Evolutionary conservation across 495 filamentous ascomycete species (phyloP), one percentile per base, ranked within the genome.

Genomic region (Sordaria brevicollis): DNA sequence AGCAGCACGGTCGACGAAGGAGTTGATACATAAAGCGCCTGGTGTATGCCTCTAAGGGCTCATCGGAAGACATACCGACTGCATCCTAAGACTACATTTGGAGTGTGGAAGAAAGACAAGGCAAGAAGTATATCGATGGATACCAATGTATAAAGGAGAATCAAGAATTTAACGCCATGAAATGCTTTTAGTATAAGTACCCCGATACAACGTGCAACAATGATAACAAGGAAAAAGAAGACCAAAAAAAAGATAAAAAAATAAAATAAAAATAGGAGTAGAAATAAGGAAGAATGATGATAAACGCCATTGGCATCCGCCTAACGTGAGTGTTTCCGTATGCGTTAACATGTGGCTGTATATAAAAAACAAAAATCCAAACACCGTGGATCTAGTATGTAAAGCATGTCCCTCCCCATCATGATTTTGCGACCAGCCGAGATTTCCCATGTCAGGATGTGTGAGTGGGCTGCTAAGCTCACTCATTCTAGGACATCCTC

Each of bases 401-500:
- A 15, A 35, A 34, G 31, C n/a, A 34, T 19, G 19, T 19, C 6
- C 31, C 33, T 29, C 19, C 31, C 10, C n/a, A 9, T n/a, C 31
- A 25, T 41, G 15, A 21, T 38, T 66, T 15, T 49, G 31, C 15
- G 9, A 21, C 10, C 21, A n/a, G 67, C 5, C 11, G 25, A 31
- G 49, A 62, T 21, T 25, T 31, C 49, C 25, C 15, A 29, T 11
- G 49, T 11, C 49, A 62, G 25, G 25, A 62, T 13, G 33, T 7
- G 33, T 62, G 49, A 62, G 33, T 62, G 49, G 13, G 33, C 49
- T 62, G 49, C 49, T 33, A 62, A 62, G 21, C 13, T 62, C 29
- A 31, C n/a, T 69, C 43, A 74, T 69, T 84, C 82, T 62, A 82
- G 71, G 11, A 77, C 73, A 62, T 85, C 83, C 68, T 85, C 83